Evolutionary conservation across 2,329 filamentous ascomycete species (phyloP), one percentile per base, ranked within the genome.

Genomic region (Pseudogymnoascus sp.): DNA sequence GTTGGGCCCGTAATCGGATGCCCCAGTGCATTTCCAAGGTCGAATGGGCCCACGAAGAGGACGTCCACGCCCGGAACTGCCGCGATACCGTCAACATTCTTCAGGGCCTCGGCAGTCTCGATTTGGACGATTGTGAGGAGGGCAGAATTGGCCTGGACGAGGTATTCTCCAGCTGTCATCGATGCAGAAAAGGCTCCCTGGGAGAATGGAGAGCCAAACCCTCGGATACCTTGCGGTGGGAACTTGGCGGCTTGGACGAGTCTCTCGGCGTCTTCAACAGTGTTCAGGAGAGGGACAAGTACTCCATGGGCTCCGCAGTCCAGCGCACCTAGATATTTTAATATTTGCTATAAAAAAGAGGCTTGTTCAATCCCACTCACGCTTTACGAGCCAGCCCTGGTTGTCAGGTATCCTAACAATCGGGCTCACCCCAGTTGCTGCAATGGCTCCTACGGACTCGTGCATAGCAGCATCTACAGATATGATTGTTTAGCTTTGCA

Each of bases 41-140:
- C 86, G 70, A 87, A 88, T 1, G 86, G 86, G 0, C 86, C 86
- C 57, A 88, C 79, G 70, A 87, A 88, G 23, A 88, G 74, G 4
- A 86, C 80, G 65, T 89, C 86, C 21, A 88, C 77, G 3, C 83
- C 83, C 3, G 83, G 75, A 21, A 86, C 77, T 19, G 80, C 78
- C 44, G 84, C 84, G 71, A 89, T 88, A 59, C 82, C 82, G 35
- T 87, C 84, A 1, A 88, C 80, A 11, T 75, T 74, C 0, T 84
- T 80, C 13, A 88, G 75, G 0, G 85, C 85, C 71, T 87, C 85
- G 65, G 78, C 76, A 0, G 86, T 88, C 75, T 89, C 86, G 62
- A 89, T 88, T 72, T 88, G 86, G 10, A 88, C 83, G 75, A 87
- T 86, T 15, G 83, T 87, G 64, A 88, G 71, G 21, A 88, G 77